Evolutionary conservation across 495 filamentous ascomycete species (phyloP), one percentile per base, ranked within the genome.

Genomic region (Penicillium desertorum): DNA sequence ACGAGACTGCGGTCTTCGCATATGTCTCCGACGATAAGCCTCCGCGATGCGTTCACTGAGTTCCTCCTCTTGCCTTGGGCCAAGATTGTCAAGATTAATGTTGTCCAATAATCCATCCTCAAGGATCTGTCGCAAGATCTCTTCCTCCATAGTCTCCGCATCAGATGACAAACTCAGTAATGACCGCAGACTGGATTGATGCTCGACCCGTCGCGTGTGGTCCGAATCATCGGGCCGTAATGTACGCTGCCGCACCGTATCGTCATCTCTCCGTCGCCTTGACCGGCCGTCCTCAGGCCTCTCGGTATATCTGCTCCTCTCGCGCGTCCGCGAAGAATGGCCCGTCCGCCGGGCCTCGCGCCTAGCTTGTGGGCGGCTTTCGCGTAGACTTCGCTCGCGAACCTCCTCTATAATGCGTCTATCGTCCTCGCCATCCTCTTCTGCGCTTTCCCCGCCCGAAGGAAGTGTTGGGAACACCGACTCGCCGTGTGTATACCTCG

Each of bases 31-130:
- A 49, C 88, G 77, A 66, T 92, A 96, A 14, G 90, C 91, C 62
- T 93, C 88, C 14, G 91, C 92, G 63, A 96, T 95, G 59, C 86
- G 83, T 65, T 92, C 87, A 65, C 88, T 95, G 7, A 96, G 81
- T 68, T 94, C 89, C 60, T 96, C 90, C 62, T 96, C 91, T 57
- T 86, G 88, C 45, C 73, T 73, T 4, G 88, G 77, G 59, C 89
- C 88, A 25, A 96, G 81, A 60, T 90, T 89, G 64, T 91, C 84
- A 51, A 95, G 73, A 64, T 96, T 90, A 49, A 96, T 82, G 30
- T 91, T 91, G 60, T 96, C 89, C 51, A 96, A 68, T 48, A 96
- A 69, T 0, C 92, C 92, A 61, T 96, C 91, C 62, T 93, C 90
- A 59, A 91, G 82, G 48, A 96, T 96, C 70, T 94, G 89, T 39